These are phyloP conservation scores for Eragrostis nindensis DNA, from an alignment of 176 grass and related monocot species.

Conservation along the genomic window DNA sequence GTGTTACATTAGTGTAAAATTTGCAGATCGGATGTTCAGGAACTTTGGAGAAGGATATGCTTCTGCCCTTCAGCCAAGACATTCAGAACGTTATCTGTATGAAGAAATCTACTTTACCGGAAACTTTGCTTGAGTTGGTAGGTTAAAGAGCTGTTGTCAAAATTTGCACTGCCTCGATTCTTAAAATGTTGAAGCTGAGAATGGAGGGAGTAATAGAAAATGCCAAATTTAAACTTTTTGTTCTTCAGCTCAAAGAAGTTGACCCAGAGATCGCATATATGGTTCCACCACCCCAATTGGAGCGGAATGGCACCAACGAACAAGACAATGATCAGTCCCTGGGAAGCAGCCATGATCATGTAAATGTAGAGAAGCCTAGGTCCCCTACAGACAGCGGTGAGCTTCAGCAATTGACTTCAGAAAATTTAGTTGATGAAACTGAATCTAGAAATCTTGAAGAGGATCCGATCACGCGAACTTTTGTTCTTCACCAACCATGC, in stretches of 20 bases:
- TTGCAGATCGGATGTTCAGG: slow-evolving; percentile 44
- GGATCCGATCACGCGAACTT: too few species aligned
- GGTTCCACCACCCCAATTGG: slow-evolving; percentile 7
- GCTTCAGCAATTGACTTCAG: slow-evolving; percentile 31
- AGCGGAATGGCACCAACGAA: slow-evolving; percentile 21
- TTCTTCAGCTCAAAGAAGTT: slow-evolving; percentile 46
- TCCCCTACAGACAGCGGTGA: slow-evolving; percentile 18
- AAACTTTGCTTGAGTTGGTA: slow-evolving; percentile 64
- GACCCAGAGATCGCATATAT: slow-evolving; percentile 20
- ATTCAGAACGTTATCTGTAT: slow-evolving; percentile 34
- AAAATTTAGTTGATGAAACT: slow-evolving; percentile 20
- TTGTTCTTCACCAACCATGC: neutral
- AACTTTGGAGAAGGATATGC: slow-evolving; percentile 44
- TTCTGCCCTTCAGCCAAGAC: slow-evolving; percentile 42
- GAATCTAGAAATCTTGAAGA: slow-evolving; percentile 21
- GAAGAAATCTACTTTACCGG: slow-evolving; percentile 42
- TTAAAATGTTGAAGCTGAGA: too few species aligned
- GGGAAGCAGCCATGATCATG: slow-evolving; percentile 15
- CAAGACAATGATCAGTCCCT: slow-evolving; percentile 26
- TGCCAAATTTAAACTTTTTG: slow-evolving; percentile 24
- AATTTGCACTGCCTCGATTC: neutral
- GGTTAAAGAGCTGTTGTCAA: slow-evolving; percentile 17
- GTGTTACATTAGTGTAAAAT: slow-evolving; percentile 28
- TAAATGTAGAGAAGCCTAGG: slow-evolving; percentile 26
- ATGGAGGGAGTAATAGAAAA: neutral